A percentile compares a stretch with the other conserved stretches of the same genome.
phyloP scores from a whole-genome alignment of 192 early-diverging fungal genomes.

The Coemansia sp. region DNA sequence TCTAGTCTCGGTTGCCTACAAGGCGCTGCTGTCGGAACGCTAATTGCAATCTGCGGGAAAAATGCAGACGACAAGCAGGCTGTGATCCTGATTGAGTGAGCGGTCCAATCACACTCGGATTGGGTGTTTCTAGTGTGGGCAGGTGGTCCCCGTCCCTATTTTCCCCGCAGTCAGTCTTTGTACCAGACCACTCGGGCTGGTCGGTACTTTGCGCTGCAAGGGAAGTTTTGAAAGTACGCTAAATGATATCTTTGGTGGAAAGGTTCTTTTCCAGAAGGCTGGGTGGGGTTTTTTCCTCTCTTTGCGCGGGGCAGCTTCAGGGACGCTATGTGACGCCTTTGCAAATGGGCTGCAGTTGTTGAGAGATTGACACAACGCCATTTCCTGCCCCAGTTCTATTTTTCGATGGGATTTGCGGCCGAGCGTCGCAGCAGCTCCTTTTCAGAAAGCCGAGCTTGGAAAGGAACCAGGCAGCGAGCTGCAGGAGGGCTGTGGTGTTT shows the following conservation, averaged over 20 bases:
- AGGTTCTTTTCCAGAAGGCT: neutral
- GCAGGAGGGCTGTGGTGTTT: neutral
- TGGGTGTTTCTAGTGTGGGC: neutral
- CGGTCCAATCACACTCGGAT: neutral
- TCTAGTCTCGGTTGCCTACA: neutral
- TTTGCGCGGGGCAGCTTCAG: neutral
- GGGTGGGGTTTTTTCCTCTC: neutral
- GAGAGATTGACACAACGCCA: neutral
- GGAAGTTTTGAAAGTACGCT: neutral
- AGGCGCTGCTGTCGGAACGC: neutral
- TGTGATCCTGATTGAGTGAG: neutral
- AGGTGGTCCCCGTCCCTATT: neutral
- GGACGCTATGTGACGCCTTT: neutral
- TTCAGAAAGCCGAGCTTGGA: constrained; percentile 3
- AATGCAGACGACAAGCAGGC: neutral
- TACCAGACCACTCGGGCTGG: neutral
- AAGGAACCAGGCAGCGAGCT: constrained; percentile 1
- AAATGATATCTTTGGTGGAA: neutral
- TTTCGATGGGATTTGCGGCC: neutral
- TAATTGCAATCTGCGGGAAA: neutral
- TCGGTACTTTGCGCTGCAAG: neutral
- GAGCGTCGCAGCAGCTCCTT: neutral
- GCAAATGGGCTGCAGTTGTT: neutral
- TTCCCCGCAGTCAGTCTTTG: neutral
- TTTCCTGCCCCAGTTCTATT: constrained; percentile 6